phyloP scores from a whole-genome alignment of 2,329 filamentous ascomycete species.

The Aspergillus melleus region DNA sequence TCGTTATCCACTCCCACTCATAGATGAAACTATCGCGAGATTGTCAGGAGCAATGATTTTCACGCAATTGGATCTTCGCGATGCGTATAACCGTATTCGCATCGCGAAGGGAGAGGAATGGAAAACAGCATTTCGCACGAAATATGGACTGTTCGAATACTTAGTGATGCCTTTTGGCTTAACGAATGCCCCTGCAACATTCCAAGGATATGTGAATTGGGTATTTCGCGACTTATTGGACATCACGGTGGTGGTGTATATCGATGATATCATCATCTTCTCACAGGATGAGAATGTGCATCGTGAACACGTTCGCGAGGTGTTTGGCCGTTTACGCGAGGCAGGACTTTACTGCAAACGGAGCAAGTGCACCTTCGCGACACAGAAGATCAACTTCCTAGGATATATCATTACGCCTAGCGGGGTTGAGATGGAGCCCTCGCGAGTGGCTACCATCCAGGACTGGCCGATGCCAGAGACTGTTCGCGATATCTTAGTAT shows the following conservation, averaged over 20 bases:
- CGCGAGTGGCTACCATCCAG: too few species aligned
- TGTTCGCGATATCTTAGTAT: too few species aligned
- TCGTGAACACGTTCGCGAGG: not conserved
- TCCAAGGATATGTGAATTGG: constrained; percentile 8
- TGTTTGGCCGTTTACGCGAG: not conserved
- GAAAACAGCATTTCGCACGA: constrained; percentile 2
- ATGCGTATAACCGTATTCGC: constrained; percentile 1
- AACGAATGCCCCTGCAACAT: constrained; percentile 6
- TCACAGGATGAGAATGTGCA: not conserved
- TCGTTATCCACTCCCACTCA: constrained; percentile 24
- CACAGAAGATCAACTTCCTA: constrained; percentile 2
- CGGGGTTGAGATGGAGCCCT: too few species aligned
- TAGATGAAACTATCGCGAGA: constrained; percentile 24
- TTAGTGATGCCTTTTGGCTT: constrained; percentile 2
- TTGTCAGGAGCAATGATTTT: constrained; percentile 16
- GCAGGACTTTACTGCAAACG: not conserved
- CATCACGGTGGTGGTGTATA: constrained; percentile 19
- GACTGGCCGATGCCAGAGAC: too few species aligned
- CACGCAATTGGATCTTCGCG: constrained; percentile 24
- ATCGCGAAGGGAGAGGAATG: not conserved
- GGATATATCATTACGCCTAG: not conserved
- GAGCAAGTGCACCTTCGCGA: constrained; percentile 1
- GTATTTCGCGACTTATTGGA: constrained; percentile 11
- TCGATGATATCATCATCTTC: constrained; percentile 33
- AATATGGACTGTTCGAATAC: constrained; percentile 3